These are phyloP conservation scores for Smallanthus sonchifolius DNA, from an alignment of 129 eudicot species.

Conservation along the genomic window DNA sequence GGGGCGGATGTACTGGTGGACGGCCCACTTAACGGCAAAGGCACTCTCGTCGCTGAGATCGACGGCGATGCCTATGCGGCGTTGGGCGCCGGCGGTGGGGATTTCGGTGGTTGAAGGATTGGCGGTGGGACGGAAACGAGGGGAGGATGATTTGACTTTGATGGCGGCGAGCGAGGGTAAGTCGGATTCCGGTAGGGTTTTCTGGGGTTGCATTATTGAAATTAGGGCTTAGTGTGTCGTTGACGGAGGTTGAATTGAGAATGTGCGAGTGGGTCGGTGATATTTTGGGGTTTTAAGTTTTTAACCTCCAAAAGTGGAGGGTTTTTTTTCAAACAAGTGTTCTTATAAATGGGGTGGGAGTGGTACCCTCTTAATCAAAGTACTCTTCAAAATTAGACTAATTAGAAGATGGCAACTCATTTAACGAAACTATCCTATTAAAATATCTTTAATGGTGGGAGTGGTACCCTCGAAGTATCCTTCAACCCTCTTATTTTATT, in stretches of 20 bases:
- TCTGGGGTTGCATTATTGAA: slow-evolving; percentile 31
- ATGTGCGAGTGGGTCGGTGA: background rate
- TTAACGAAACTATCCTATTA: no score
- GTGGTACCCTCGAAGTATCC: no score
- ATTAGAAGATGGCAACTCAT: no score
- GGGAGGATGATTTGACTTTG: slow-evolving; percentile 47
- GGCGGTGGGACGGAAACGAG: slow-evolving; percentile 15
- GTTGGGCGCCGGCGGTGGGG: slow-evolving; percentile 32
- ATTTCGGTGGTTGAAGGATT: slow-evolving; percentile 6
- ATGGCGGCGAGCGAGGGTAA: slow-evolving; percentile 58
- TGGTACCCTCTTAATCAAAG: no score
- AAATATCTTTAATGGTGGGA: no score
- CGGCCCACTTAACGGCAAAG: slow-evolving; percentile 47
- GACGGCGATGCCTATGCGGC: slow-evolving; percentile 54
- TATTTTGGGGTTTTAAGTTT: background rate
- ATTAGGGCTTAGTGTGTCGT: no score
- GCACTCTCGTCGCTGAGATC: slow-evolving; percentile 54
- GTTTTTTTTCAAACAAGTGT: no score
- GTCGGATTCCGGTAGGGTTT: slow-evolving; percentile 46
- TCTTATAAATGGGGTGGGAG: no score
- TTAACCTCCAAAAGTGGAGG: background rate
- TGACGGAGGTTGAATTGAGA: background rate
- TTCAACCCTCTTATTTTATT: no score
- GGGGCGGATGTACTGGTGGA: slow-evolving; percentile 36
- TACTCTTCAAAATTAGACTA: no score